Base-by-base conservation (phyloP, 768 basidiomycete genomes). In the Agrocybe praecox region DNA sequence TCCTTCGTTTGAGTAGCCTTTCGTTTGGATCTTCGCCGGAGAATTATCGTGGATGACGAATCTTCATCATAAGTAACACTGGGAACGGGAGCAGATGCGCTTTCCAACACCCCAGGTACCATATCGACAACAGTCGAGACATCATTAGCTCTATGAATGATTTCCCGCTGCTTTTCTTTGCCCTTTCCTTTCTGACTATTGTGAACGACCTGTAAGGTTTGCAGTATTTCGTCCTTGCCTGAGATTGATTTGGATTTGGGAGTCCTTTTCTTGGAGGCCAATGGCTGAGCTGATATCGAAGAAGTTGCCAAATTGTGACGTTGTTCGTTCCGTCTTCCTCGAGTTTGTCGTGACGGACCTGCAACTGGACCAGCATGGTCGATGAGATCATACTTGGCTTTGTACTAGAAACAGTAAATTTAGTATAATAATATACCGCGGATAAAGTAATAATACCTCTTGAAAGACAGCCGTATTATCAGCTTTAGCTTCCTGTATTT, bases 381-480 rank as follows among this genome's bases (percentile, higher is more conserved):
- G 17, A 89, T 67, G 3, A 92, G 79, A 69, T 89, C 87, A 56
- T 82, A 85, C 36, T 78, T 73, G 8, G 81, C 63, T 69, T 89
- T 87, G 65, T 81, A 90, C 86, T 89, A 57, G 10, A 55, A 52
- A 53, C 12, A 29, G 9, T 48, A 45, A 48, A 55, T n/a, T 49
- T 46, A 55, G 42, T 21, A 55, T 12, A 4, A 51, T 23, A 53
- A 47, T 24, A 7, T 15, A 10, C 36, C 22, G 33, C 22, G 55
- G 34, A n/a, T 44, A 58, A 55, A 34, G 29, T 40, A 54, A 14
- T 75, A 84, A 49, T 58, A 94, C 94, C 73, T 89, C 79, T 61
- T 81, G 79, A 65, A 89, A 94, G n/a, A 90, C 90, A 24, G 72
- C 69, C 12, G 87, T 85, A 29, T 82, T 82, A 61, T 96, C 92